phyloP scores from a whole-genome alignment of 192 early-diverging fungal species.

The Powellomyces hirtus region DNA sequence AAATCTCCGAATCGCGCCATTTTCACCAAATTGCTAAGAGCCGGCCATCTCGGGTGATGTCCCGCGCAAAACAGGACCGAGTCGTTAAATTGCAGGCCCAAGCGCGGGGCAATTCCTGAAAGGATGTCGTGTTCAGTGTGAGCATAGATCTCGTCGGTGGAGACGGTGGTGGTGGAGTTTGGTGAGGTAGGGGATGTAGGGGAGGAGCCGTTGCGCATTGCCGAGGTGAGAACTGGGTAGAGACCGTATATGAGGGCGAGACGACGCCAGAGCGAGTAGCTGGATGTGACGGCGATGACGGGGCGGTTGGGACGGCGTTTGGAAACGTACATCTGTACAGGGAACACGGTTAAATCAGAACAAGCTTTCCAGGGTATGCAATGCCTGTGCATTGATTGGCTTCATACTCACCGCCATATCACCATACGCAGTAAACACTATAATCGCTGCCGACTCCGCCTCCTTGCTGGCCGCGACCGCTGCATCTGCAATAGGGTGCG shows the following conservation, averaged over 20 bases:
- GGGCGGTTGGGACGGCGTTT: conserved; percentile 46
- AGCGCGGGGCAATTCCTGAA: conserved; percentile 1
- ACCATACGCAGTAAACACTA: conserved; percentile 43
- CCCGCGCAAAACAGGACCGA: conserved; percentile 51
- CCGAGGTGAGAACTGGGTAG: conserved; percentile 39
- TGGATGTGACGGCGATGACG: conserved; percentile 51
- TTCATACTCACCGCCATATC: conserved; percentile 40
- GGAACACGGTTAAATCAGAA: not conserved
- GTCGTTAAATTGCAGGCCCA: conserved; percentile 35
- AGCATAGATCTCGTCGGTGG: conserved; percentile 52
- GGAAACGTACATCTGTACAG: conserved; percentile 30
- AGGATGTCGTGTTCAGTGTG: conserved; percentile 44
- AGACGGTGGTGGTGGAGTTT: conserved; percentile 9
- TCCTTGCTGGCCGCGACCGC: conserved; percentile 50
- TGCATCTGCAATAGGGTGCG: conserved; percentile 52
- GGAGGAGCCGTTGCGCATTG: conserved; percentile 4
- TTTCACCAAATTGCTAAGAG: conserved; percentile 43
- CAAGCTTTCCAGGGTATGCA: not conserved
- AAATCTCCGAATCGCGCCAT: conserved; percentile 45
- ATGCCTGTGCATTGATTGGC: not conserved
- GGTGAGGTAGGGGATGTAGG: not conserved
- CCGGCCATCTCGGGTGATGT: conserved; percentile 42
- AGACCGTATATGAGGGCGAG: conserved; percentile 42
- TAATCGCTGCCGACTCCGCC: conserved; percentile 43
- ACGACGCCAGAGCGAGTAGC: conserved; percentile 36